Base-by-base conservation (phyloP, 805 yeast genomes). In the Candida tibetensis region DNA sequence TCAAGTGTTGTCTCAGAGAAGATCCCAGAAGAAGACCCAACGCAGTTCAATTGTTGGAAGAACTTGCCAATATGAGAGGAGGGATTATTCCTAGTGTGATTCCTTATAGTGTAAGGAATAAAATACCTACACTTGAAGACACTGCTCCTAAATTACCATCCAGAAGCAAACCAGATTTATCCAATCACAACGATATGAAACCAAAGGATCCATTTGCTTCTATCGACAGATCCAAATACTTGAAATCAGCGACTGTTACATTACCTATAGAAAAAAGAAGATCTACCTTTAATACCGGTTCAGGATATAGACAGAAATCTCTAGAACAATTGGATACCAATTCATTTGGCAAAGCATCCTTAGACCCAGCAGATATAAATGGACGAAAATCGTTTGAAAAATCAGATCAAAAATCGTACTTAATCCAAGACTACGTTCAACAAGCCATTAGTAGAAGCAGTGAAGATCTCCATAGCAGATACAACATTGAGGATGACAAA, bases 21-120 rank as follows among this genome's bases (percentile, higher is more conserved):
- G 81, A 83, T 52, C 93, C 93, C 3, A 66, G 76, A 31, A 69
- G 77, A 40, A 72, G 95, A 52, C 95, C 95, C 6, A 82, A 80
- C 42, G 81, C 81, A 2, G 79, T 76, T 41, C 91, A 85, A 55
- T 65, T 84, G 17, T 58, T 85, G 21, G 85, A 79, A 34, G 90
- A 84, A 55, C 66, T 84, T 4, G 77, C 83, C 43, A 67, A 68
- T 35, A 76, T 85, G 76, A 74, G 78, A 56, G 74, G 76, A 15
- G 53, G 66, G 9, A 71, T 71, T 22, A 44, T 63, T 28, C 69
- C 76, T 1, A 55, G 57, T 41, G 65, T 75, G 59, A 55, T 66
- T 28, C 74, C 74, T 2, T 55, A 60, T 38, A 59, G 69, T 13
- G 66, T 66, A 13, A 28, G 28, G 22, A 21, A 29, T 16, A n/a